A percentile compares a stretch with the other conserved stretches of the same genome.
Conservation (phyloP, 2,329 filamentous ascomycete genomes). For the Arthrinium puccinioides region DNA sequence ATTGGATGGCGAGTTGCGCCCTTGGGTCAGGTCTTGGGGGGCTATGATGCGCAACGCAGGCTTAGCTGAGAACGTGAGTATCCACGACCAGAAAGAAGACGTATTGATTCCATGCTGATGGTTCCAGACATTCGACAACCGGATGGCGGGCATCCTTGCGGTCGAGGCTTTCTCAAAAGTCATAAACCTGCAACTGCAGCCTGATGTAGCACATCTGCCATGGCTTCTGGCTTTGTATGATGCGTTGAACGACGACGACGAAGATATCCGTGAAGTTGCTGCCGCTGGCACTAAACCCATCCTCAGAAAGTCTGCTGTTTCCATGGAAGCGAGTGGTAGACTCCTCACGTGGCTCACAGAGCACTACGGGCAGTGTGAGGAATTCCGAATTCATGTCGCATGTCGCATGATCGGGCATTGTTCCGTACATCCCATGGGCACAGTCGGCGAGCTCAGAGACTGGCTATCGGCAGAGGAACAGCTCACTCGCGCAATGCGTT, state of each 20-base stretch:
- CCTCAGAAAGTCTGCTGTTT: slow-evolving; percentile 33
- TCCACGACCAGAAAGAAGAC: not conserved
- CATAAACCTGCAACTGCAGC: slow-evolving; percentile 12
- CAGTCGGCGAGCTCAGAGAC: slow-evolving; percentile 6
- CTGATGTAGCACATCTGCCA: slow-evolving; percentile 38
- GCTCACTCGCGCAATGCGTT: slow-evolving; percentile 37
- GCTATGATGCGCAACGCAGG: slow-evolving; percentile 41
- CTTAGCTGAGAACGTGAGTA: slow-evolving; percentile 39
- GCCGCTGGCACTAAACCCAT: slow-evolving; percentile 41
- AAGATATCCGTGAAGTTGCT: slow-evolving; percentile 69
- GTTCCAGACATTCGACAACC: slow-evolving; percentile 54
- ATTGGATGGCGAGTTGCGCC: slow-evolving; percentile 8
- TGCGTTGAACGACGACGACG: slow-evolving; percentile 81
- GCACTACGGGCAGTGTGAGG: slow-evolving; percentile 23
- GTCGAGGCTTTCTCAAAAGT: slow-evolving; percentile 42
- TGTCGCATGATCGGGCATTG: slow-evolving; percentile 32
- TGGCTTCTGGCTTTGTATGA: slow-evolving; percentile 65
- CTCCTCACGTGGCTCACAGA: slow-evolving; percentile 36
- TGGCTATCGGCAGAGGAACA: slow-evolving; percentile 27
- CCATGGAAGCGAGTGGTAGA: slow-evolving; percentile 37
- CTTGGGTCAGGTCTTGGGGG: slow-evolving; percentile 34
- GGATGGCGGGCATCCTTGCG: slow-evolving; percentile 51
- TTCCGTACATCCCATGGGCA: slow-evolving; percentile 12
- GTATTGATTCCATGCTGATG: not conserved
- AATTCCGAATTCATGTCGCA: slow-evolving; percentile 33